These are phyloP conservation scores for Aspergillus costaricaensis DNA, from an alignment of 2,329 filamentous ascomycete species.

Conservation along the genomic window DNA sequence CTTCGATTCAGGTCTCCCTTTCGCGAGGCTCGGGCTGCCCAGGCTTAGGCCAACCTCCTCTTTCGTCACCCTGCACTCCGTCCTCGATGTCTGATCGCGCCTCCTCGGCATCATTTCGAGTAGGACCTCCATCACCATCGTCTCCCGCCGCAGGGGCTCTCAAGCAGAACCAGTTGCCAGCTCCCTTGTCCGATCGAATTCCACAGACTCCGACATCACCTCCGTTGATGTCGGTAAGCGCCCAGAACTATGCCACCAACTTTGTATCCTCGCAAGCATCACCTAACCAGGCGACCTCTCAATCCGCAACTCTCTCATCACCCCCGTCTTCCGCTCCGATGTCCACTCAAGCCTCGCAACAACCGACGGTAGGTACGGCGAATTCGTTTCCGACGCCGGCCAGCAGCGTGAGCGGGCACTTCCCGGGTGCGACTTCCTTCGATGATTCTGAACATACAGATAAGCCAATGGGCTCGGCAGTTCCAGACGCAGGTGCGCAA, in stretches of 20 bases:
- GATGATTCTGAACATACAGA: constrained; percentile 39
- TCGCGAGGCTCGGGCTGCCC: constrained; percentile 15
- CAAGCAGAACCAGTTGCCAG: constrained; percentile 37
- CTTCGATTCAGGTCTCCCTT: constrained; percentile 10
- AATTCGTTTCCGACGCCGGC: constrained; percentile 50
- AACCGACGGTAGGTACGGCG: constrained; percentile 41
- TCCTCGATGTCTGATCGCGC: constrained; percentile 43
- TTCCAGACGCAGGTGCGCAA: constrained; percentile 22
- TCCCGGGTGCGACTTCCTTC: constrained; percentile 30
- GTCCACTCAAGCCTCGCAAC: constrained; percentile 46
- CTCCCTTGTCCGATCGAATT: constrained; percentile 34
- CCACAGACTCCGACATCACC: constrained; percentile 46
- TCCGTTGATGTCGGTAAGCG: constrained; percentile 54
- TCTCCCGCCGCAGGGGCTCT: constrained; percentile 43
- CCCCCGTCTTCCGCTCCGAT: constrained; percentile 45
- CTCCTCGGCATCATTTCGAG: constrained; percentile 36
- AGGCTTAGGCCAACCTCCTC: constrained; percentile 20
- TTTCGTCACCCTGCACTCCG: constrained; percentile 16
- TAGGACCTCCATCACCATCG: constrained; percentile 46
- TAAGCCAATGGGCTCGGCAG: constrained; percentile 32
- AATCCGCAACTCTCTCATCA: constrained; percentile 43
- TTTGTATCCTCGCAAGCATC: constrained; percentile 49
- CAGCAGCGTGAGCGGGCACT: constrained; percentile 46
- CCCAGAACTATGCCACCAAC: constrained; percentile 51
- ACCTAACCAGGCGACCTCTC: constrained; percentile 46